These are phyloP conservation scores for Begonia masoniana DNA, from an alignment of 306 rosid species.

Conservation along the genomic window DNA sequence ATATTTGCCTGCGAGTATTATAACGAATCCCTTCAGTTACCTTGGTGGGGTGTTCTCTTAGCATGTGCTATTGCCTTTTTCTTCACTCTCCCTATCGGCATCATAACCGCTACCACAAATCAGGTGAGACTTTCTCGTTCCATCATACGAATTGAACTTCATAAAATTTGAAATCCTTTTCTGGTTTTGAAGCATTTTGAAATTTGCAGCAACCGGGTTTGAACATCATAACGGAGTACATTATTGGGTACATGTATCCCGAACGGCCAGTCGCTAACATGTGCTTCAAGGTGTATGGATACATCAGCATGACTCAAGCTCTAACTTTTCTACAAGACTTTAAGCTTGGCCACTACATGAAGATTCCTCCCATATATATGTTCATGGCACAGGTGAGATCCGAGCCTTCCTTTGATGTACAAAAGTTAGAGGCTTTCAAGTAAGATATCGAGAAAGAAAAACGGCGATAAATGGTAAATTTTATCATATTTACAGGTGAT, in stretches of 20 bases:
- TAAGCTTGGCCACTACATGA: conserved; percentile 93
- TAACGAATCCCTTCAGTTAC: conserved; percentile 41
- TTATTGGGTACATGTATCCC: conserved; percentile 76
- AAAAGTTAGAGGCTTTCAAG: not conserved
- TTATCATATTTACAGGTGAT: conserved; percentile 25
- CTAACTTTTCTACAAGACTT: conserved; percentile 52
- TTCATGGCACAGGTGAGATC: conserved; percentile 71
- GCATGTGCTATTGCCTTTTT: conserved; percentile 51
- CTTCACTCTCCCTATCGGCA: conserved; percentile 64
- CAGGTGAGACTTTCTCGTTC: conserved; percentile 31
- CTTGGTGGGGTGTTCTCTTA: conserved; percentile 80
- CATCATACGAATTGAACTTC: not conserved
- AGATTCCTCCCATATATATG: conserved; percentile 90
- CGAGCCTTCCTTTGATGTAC: not conserved
- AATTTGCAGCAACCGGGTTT: conserved; percentile 55
- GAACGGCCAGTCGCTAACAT: conserved; percentile 89
- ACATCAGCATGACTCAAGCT: conserved; percentile 81
- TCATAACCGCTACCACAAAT: conserved; percentile 69
- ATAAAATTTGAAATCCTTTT: not conserved
- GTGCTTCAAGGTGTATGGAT: conserved; percentile 95
- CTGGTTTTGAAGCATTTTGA: conserved; percentile 9
- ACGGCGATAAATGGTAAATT: not conserved
- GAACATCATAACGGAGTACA: conserved; percentile 76
- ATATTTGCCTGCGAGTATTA: conserved; percentile 37
- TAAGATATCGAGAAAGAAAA: too few relatives aligned